A percentile compares a stretch with the other conserved stretches of the same genome.
Conservation (phyloP, 2,329 filamentous ascomycete species). For the Onygenales sp. region DNA sequence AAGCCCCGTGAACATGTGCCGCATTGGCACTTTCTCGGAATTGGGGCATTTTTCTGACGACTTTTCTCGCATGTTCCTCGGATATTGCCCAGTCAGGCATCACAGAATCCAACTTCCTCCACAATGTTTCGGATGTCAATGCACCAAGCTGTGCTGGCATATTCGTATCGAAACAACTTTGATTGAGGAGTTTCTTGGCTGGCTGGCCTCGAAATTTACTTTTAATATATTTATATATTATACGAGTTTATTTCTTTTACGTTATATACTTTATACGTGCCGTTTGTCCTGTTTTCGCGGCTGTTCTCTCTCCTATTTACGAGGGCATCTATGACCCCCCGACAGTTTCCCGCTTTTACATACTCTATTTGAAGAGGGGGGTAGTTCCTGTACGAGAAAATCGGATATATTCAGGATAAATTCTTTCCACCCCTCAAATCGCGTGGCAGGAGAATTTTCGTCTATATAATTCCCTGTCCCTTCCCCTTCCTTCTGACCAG, state of each 20-base stretch:
- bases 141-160: too few species aligned
- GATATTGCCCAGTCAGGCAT: too few species aligned
- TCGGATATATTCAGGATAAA: not conserved
- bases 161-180: too few species aligned
- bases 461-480: not conserved
- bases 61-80: too few species aligned
- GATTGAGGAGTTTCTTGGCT: not conserved
- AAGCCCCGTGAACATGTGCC: too few species aligned
- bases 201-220: not conserved
- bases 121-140: too few species aligned
- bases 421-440: not conserved
- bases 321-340: not conserved
- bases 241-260: not conserved
- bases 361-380: not conserved
- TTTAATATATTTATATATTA: not conserved
- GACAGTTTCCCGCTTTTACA: not conserved
- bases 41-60: too few species aligned
- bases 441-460: not conserved
- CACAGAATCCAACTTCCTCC: too few species aligned
- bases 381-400: not conserved
- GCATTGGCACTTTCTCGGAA: too few species aligned
- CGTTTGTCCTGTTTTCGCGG: too few species aligned
- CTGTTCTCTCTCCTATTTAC: too few species aligned
- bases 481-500: not conserved
- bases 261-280: not conserved